A percentile compares a stretch with the other conserved stretches of the same genome.
phyloP scores from a whole-genome alignment of 208 protist species.

The Trypanosoma brucei region DNA sequence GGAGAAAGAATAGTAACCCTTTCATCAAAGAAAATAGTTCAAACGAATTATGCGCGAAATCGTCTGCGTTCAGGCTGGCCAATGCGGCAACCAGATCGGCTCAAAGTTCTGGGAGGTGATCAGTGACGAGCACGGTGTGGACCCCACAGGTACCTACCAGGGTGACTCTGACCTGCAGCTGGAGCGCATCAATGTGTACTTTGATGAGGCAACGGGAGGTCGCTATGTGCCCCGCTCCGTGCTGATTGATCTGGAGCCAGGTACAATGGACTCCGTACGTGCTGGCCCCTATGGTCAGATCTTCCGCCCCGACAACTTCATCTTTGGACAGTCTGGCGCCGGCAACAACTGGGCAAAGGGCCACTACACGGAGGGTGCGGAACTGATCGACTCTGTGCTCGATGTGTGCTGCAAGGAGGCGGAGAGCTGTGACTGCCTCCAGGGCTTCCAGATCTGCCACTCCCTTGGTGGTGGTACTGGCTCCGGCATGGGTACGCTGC shows the following conservation, averaged over 20 bases:
- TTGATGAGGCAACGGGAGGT: conserved; percentile 92
- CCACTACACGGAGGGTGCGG: conserved; percentile 98
- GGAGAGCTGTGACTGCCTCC: conserved; percentile 96
- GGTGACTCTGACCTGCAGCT: conserved; percentile 94
- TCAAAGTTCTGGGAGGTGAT: conserved; percentile 85
- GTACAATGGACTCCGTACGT: conserved; percentile 97
- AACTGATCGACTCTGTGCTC: conserved; percentile 96
- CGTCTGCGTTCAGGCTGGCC: conserved; percentile 66
- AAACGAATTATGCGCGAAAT: conserved; percentile 81
- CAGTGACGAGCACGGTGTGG: conserved; percentile 75
- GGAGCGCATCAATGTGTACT: conserved; percentile 98
- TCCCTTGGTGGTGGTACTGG: conserved; percentile 98
- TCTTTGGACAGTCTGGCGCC: conserved; percentile 96
- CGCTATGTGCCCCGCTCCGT: conserved; percentile 78
- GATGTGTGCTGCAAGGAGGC: conserved; percentile 98
- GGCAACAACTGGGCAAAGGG: conserved; percentile 99
- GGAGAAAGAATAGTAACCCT: conserved; percentile 10
- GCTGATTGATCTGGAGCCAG: conserved; percentile 87
- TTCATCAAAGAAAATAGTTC: conserved; percentile 4
- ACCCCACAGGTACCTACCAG: conserved; percentile 93
- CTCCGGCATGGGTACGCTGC: conserved; percentile 95
- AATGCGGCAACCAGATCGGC: conserved; percentile 80
- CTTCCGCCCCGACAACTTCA: conserved; percentile 96
- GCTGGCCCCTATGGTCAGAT: conserved; percentile 91
- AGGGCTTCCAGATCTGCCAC: conserved; percentile 98